These are phyloP conservation scores for Scytalidium lignicola DNA, from an alignment of 2,329 filamentous ascomycete species.

Conservation along the genomic window DNA sequence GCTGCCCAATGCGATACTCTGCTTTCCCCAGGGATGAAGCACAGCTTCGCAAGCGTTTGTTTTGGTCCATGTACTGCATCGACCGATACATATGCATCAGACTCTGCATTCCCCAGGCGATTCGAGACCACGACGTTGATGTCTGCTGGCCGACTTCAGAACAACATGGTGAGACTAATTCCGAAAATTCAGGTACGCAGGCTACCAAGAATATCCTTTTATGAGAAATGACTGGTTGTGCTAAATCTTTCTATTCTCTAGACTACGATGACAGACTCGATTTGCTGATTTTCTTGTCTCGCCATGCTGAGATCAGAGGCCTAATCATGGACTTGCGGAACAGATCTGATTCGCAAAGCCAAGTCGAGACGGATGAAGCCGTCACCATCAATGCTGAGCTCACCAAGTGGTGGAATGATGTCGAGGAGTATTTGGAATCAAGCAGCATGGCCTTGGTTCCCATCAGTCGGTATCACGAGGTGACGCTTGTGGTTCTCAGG, in stretches of 20 bases:
- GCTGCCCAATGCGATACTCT: constrained; percentile 47
- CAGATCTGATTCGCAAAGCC: constrained; percentile 36
- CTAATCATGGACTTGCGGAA: constrained; percentile 42
- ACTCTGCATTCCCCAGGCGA: constrained; percentile 48
- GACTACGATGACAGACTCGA: constrained; percentile 11
- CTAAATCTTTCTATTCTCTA: not conserved
- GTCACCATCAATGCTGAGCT: constrained; percentile 37
- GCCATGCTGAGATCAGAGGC: constrained; percentile 38
- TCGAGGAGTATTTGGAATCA: constrained; percentile 37
- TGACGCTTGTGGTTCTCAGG: constrained; percentile 34
- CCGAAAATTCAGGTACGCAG: constrained; percentile 9
- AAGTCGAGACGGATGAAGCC: constrained; percentile 31
- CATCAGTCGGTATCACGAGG: constrained; percentile 28
- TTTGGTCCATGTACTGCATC: constrained; percentile 52
- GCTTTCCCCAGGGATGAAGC: constrained; percentile 43
- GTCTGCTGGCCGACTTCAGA: constrained; percentile 50
- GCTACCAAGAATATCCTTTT: too few species aligned
- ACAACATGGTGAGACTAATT: constrained; percentile 29
- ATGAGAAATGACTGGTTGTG: too few species aligned
- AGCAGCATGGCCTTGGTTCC: constrained; percentile 13
- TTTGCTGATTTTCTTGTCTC: constrained; percentile 31
- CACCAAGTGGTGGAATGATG: constrained; percentile 42
- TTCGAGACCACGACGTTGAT: constrained; percentile 53
- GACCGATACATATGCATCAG: constrained; percentile 53
- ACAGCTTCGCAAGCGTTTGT: constrained; percentile 45